Percentiles rank a stretch among this genome's conserved stretches.
phyloP scores from a whole-genome alignment of 192 early-diverging fungal species.

The Coemansia biformis region DNA sequence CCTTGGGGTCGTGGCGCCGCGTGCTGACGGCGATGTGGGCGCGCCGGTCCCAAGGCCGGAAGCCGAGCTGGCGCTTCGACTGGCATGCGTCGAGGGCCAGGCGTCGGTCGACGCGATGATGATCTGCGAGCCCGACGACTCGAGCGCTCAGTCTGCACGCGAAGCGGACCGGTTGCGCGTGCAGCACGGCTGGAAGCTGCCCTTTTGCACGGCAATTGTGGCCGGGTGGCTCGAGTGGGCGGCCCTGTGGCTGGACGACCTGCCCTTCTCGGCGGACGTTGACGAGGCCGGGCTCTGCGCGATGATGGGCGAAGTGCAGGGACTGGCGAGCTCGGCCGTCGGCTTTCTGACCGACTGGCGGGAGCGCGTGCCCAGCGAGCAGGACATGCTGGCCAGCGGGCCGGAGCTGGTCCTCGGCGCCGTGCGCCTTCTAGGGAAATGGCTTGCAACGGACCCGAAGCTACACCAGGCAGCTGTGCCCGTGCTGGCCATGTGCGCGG shows the following conservation, averaged over 20 bases:
- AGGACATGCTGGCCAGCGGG: conserved; percentile 12
- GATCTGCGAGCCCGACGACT: conserved; percentile 13
- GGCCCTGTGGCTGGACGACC: conserved; percentile 30
- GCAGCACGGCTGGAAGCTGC: conserved; percentile 37
- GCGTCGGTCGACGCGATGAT: conserved; percentile 39
- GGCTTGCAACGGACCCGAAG: conserved; percentile 46
- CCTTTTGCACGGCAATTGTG: conserved; percentile 33
- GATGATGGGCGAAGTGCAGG: conserved; percentile 31
- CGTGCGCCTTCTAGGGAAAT: conserved; percentile 23
- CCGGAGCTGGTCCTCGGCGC: conserved; percentile 20
- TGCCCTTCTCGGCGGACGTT: conserved; percentile 3
- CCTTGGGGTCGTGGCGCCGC: not conserved
- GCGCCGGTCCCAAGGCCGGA: not conserved
- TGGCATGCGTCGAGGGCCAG: conserved; percentile 40
- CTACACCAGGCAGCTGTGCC: conserved; percentile 29
- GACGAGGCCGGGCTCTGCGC: conserved; percentile 21
- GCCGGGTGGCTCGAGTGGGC: conserved; percentile 42
- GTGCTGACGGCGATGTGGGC: not conserved
- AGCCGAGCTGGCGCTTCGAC: conserved; percentile 24
- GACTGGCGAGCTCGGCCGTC: conserved; percentile 16
- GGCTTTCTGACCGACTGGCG: conserved; percentile 32
- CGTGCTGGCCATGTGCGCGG: conserved; percentile 32
- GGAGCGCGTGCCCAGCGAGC: conserved; percentile 17
- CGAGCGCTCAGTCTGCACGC: not conserved
- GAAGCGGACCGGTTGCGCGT: conserved; percentile 10